Base-by-base conservation (phyloP, 495 filamentous ascomycete genomes). In the Aspergillus carlsbadensis region DNA sequence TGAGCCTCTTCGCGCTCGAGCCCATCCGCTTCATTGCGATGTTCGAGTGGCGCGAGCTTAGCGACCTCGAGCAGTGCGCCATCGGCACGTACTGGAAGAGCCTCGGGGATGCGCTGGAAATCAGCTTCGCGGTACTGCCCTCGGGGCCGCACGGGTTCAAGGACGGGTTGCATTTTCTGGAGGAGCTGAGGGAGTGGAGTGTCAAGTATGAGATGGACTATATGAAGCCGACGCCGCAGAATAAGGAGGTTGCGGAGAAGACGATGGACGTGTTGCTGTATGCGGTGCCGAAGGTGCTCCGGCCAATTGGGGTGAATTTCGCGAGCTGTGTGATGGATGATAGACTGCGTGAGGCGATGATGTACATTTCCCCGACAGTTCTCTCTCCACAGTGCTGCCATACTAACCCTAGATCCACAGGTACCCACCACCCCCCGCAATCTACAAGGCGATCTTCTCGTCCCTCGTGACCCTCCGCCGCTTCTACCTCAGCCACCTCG, bases 1-100 rank as follows among this genome's bases (percentile, higher is more conserved):
- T 88, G 0, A 77, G 74, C 10, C 74, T 87, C 1, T 88, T 87
- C 61, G 76, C 81, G 0, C 61, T 70, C 0, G 84, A 88, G 58
- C 85, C 83, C 1, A 71, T 78, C 29, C 72, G 78, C 13, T 89
- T 84, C 14, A 61, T 71, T 3, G 62, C 69, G 10, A 54, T 70
- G 26, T 87, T 80, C 60, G 85, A 89, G 54, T 89, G 85, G 85
- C 78, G 86, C 7, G 42, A 68, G 10, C 66, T 87, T 57, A 83
- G 78, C n/a, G 78, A 81, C 0, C 74, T 88, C 68, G 86, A 89
- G 66, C 66, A 62, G 5, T 86, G 83, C 49, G 85, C 84, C 0
- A 64, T 83, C 41, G 85, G 80, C 2, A 82, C 80, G 0, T 84
- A 85, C 64, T 86, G 83, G 82, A 87, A 86, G 64, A 69, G 68